Percentiles rank a stretch among this genome's conserved stretches.
These are phyloP conservation scores for Backusella mclennaniae DNA, from an alignment of 192 early-diverging fungal genomes.

Conservation along the genomic window DNA sequence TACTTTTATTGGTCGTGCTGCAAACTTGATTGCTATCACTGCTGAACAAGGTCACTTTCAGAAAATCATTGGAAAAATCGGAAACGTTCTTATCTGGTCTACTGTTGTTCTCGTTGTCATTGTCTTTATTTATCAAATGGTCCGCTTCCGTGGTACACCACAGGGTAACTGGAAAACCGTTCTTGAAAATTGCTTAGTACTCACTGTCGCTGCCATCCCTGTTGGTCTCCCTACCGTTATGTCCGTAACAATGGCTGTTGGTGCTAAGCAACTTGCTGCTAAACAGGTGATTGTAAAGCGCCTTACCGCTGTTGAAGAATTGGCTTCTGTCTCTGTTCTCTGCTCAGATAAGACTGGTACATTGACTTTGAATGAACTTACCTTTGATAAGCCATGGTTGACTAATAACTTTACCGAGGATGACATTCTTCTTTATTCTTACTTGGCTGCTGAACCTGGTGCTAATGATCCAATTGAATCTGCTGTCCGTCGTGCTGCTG, in stretches of 20 bases:
- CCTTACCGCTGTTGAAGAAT: slow-evolving; percentile 91
- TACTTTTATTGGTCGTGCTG: slow-evolving; percentile 96
- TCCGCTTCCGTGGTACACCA: slow-evolving; percentile 48
- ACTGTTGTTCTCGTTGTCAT: slow-evolving; percentile 75
- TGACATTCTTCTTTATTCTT: slow-evolving; percentile 83
- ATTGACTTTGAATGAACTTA: slow-evolving; percentile 88
- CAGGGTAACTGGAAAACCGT: slow-evolving; percentile 60
- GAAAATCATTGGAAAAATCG: slow-evolving; percentile 90
- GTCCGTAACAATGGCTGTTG: slow-evolving; percentile 98
- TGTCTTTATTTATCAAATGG: slow-evolving; percentile 73
- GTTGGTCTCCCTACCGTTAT: slow-evolving; percentile 94
- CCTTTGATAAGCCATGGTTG: slow-evolving; percentile 87
- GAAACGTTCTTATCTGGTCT: slow-evolving; percentile 89
- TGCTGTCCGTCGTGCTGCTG: slow-evolving; percentile 84
- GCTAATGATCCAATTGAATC: slow-evolving; percentile 90
- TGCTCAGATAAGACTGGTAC: slow-evolving; percentile 91
- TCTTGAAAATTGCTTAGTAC: slow-evolving; percentile 73
- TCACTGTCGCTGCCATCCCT: slow-evolving; percentile 93
- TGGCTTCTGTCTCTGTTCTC: slow-evolving; percentile 88
- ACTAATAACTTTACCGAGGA: slow-evolving; percentile 62
- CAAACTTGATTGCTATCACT: slow-evolving; percentile 89
- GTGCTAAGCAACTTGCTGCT: slow-evolving; percentile 85
- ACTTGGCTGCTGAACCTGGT: slow-evolving; percentile 84
- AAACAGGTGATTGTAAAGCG: slow-evolving; percentile 97
- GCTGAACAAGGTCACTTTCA: slow-evolving; percentile 96